Evolutionary conservation across 257 asterid genomes (phyloP), one percentile per base, ranked within the genome.

Genomic region (Nicotiana tomentosiformis): DNA sequence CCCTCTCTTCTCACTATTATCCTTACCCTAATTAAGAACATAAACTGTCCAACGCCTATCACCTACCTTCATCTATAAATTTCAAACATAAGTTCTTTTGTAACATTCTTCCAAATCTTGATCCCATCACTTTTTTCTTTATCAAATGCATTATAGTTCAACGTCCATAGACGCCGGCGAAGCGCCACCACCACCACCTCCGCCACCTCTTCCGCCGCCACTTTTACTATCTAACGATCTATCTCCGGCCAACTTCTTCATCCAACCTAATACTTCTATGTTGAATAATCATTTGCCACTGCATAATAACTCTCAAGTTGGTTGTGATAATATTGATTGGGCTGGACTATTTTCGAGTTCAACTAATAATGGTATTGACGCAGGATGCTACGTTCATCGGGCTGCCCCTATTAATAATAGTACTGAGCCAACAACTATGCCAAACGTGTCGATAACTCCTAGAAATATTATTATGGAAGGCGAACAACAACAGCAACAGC

Each of bases 261-360:
- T 79, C 76, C 76, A 60, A 60, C 62, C 76, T 18, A 32, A 30
- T 32, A 15, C 49, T 23, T 66, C 76, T 14, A n/a, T 37, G 9
- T 66, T 66, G 49, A 37, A 60, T 29, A 79, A 49, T 65, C 83
- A 23, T 17, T 14, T 70, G 51, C 30, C 81, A 16, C 80, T 69
- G 51, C 92, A 88, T 20, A 76, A 91, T 85, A 90, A 83, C 86
- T 85, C 89, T 77, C 89, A 84, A 17, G 55, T 56, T 56, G 79
- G 82, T 66, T 65, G 87, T 18, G 91, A 86, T 60, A 79, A 58
- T 79, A 86, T 87, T 81, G 95, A 92, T 46, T 88, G 93, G 89
- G 90, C 77, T 30, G 32, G 84, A 17, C 77, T 93, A 17, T 65
- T 92, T 70, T 79, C 90, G 0, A 80, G 84, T 10, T 23, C 79